Conservation (phyloP, 257 asterid species). For the Lantana camara region DNA sequence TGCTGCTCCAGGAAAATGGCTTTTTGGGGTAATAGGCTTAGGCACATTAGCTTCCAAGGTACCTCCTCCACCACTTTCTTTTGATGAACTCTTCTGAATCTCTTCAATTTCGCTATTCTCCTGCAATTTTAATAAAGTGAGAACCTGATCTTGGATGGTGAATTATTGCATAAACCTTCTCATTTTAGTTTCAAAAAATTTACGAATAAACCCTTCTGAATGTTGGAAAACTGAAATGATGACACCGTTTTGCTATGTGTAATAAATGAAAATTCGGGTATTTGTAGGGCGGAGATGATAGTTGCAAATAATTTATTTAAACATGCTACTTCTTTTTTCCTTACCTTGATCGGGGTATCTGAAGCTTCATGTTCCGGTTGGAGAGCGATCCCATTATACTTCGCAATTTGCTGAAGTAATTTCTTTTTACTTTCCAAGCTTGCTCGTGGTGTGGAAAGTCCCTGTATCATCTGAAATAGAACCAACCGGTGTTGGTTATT, state of each 20-base stretch:
- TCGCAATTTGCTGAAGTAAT: conserved; percentile 37
- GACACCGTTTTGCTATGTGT: too few relatives aligned
- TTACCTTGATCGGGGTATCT: conserved; percentile 4
- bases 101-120: conserved; percentile 1
- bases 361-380: conserved; percentile 16
- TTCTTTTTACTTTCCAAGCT: conserved; percentile 37
- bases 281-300: too few relatives aligned
- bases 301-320: too few relatives aligned
- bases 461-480: conserved; percentile 36
- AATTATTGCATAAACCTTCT: too few relatives aligned
- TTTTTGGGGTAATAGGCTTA: neutral
- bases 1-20: neutral
- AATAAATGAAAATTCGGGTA: too few relatives aligned
- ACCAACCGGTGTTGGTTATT: conserved; percentile 3
- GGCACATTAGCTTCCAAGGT: neutral
- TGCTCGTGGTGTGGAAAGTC: conserved; percentile 34
- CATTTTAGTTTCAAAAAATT: too few relatives aligned
- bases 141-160: neutral
- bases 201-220: too few relatives aligned
- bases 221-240: too few relatives aligned
- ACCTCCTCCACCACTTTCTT: neutral
- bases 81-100: conserved; percentile 7
- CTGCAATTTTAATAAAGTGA: conserved; percentile 4
- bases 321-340: too few relatives aligned
- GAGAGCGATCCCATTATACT: conserved; percentile 38